A percentile compares a stretch with the other conserved stretches of the same genome.
Evolutionary conservation across 805 yeast species (phyloP).

Genomic region (Metschnikowia lachancei): DNA sequence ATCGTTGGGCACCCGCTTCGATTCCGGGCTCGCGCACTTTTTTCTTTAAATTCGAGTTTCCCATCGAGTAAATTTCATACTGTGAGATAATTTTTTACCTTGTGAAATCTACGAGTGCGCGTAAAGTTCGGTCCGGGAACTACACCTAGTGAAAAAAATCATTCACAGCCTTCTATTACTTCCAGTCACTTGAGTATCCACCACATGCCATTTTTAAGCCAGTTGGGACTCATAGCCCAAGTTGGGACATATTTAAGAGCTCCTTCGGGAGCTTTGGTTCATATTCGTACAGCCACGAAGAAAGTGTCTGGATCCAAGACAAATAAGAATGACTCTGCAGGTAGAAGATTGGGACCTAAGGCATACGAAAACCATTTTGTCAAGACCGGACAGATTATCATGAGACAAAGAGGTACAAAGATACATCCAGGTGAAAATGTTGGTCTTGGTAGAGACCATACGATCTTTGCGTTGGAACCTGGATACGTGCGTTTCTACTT

Average conservation of each 20-base stretch:
- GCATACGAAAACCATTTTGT: conserved; percentile 76
- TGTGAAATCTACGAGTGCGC: neutral
- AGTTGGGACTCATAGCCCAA: conserved; percentile 11
- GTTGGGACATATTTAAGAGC: conserved; percentile 14
- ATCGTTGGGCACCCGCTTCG: conserved; percentile 27
- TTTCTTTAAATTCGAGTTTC: too few species aligned
- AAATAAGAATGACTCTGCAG: conserved; percentile 89
- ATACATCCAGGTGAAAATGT: conserved; percentile 93
- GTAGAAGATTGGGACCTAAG: conserved; percentile 91
- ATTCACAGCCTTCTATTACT: conserved; percentile 1
- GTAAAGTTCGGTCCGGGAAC: conserved; percentile 4
- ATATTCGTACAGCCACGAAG: conserved; percentile 87
- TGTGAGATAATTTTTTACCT: neutral
- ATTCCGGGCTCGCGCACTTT: conserved; percentile 11
- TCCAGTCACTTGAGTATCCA: neutral
- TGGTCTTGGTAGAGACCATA: conserved; percentile 89
- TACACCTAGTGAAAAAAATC: conserved; percentile 4
- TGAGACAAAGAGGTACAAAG: conserved; percentile 93
- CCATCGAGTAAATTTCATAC: too few species aligned
- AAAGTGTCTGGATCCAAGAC: conserved; percentile 95
- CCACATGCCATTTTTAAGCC: conserved; percentile 16
- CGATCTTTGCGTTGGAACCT: conserved; percentile 86
- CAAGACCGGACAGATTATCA: conserved; percentile 77
- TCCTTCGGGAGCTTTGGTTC: conserved; percentile 22
- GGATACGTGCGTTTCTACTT: conserved; percentile 88